A percentile compares a stretch with the other conserved stretches of the same genome.
Conservation (phyloP, 306 rosid genomes). For the Quercus mongolica region DNA sequence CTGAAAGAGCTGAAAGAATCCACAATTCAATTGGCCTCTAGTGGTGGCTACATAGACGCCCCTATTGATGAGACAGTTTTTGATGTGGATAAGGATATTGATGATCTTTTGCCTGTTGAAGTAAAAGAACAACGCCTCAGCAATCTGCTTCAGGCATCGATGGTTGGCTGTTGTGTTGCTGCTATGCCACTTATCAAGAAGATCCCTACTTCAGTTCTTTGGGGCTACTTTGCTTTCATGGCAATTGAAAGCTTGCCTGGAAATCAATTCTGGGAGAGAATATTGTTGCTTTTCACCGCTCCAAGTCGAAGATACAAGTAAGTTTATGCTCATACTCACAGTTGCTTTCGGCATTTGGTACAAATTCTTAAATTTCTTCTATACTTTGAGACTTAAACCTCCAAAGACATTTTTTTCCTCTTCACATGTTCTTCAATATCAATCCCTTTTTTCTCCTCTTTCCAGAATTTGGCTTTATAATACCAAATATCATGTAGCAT, state of each 20-base stretch:
- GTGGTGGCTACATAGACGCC: slow-evolving; percentile 79
- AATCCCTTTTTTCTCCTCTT: slow-evolving; percentile 4
- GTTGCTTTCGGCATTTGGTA: slow-evolving; percentile 7
- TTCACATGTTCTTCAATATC: background rate
- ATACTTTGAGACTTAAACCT: background rate
- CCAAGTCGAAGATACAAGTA: slow-evolving; percentile 96
- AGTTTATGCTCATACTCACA: slow-evolving; percentile 6
- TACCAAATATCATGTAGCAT: too few species aligned
- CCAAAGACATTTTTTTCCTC: background rate
- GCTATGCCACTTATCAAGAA: slow-evolving; percentile 94
- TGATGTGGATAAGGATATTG: slow-evolving; percentile 82
- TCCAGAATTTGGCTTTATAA: background rate
- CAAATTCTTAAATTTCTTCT: background rate
- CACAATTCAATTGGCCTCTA: slow-evolving; percentile 69
- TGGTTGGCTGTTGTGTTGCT: slow-evolving; percentile 80
- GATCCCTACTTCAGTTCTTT: slow-evolving; percentile 92
- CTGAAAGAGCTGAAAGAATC: slow-evolving; percentile 83
- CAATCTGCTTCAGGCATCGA: slow-evolving; percentile 79
- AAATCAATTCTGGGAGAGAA: slow-evolving; percentile 97
- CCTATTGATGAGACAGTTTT: slow-evolving; percentile 80
- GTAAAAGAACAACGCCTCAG: slow-evolving; percentile 96
- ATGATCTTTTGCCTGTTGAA: slow-evolving; percentile 89
- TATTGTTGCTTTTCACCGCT: slow-evolving; percentile 85
- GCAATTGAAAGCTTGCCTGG: slow-evolving; percentile 98
- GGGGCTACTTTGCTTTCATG: slow-evolving; percentile 99